Conservation (phyloP, 805 yeast genomes). For the Candida mattraensis region DNA sequence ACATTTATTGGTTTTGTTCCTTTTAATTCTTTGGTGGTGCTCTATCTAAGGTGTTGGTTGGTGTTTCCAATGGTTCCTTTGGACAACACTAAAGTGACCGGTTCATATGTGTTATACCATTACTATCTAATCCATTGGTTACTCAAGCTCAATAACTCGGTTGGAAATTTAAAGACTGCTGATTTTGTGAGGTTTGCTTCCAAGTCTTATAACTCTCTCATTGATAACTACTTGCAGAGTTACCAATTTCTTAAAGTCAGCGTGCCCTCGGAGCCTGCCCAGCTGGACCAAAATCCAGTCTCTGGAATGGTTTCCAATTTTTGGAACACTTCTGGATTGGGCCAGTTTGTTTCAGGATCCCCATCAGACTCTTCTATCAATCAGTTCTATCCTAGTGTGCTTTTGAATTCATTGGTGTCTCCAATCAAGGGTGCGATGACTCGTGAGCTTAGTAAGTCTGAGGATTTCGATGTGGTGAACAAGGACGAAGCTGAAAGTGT, state of each 20-base stretch:
- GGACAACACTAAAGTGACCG: slow-evolving; percentile 39
- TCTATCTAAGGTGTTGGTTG: slow-evolving; percentile 59
- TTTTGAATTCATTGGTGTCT: slow-evolving; percentile 18
- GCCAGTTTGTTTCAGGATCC: slow-evolving; percentile 3
- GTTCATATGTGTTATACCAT: slow-evolving; percentile 51
- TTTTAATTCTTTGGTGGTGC: slow-evolving; percentile 47
- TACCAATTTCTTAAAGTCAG: slow-evolving; percentile 13
- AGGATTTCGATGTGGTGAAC: slow-evolving; percentile 50
- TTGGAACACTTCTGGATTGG: slow-evolving; percentile 9
- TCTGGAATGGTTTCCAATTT: slow-evolving; percentile 12
- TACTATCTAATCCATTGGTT: slow-evolving; percentile 54
- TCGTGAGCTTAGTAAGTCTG: slow-evolving; percentile 16
- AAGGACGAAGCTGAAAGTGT: slow-evolving; percentile 26
- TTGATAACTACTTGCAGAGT: slow-evolving; percentile 14
- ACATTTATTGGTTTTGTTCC: slow-evolving; percentile 54
- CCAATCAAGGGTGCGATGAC: slow-evolving; percentile 10
- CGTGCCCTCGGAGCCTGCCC: background rate
- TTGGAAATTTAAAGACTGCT: slow-evolving; percentile 15
- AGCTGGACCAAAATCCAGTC: slow-evolving; percentile 6
- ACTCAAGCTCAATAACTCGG: slow-evolving; percentile 32
- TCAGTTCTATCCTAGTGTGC: slow-evolving; percentile 14
- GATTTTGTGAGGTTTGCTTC: slow-evolving; percentile 8
- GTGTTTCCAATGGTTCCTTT: slow-evolving; percentile 42
- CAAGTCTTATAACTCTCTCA: slow-evolving; percentile 15
- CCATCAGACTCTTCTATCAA: no score